Base-by-base conservation (phyloP, 2,329 filamentous ascomycete genomes). In the Didymella exigua region DNA sequence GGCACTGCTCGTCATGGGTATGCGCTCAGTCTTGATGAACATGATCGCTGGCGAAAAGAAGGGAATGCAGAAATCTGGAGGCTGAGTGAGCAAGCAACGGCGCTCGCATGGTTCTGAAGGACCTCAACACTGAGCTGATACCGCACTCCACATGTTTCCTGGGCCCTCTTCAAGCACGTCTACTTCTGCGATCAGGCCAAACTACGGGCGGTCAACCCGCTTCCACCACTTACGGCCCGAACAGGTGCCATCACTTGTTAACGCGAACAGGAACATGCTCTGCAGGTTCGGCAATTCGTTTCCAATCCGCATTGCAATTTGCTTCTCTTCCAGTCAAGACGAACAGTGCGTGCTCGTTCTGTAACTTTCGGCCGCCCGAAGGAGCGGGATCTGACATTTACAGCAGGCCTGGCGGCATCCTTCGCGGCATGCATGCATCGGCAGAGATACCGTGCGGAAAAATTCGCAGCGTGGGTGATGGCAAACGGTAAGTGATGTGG, bases 1-100 rank as follows among this genome's bases (percentile, higher is more conserved):
- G 9, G 60, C 58, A 49, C 58, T 60, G 34, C 42, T 37, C 42
- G 58, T 56, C 60, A 66, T 66, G 23, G 60, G 58, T 23, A 66
- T 42, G 23, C 45, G 52, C 18, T 49, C 54, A 10, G 34, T 48
- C 29, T 48, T 52, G 38, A 43, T 56, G 44, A 55, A 29, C 52
- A 55, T 55, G 52, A 43, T 43, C 36, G 47, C 42, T 50, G 42
- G 30, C 41, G 52, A 30, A 13, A 30, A 47, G 41, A 43, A 37
- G 16, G 6, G 18, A 49, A 55, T 41, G 42, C 38, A 50, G 42
- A 37, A 29, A 33, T 42, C 41, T 31, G 41, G 52, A 46, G 36
- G 41, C 34, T 29, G 37, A 31, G 41, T 30, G 41, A 46, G 41
- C 42, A 43, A 38, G 46, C 29, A 50, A 26, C 29, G 14, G 34